These are phyloP conservation scores for Penicillium canariense DNA, from an alignment of 495 filamentous ascomycete species.

Conservation along the genomic window DNA sequence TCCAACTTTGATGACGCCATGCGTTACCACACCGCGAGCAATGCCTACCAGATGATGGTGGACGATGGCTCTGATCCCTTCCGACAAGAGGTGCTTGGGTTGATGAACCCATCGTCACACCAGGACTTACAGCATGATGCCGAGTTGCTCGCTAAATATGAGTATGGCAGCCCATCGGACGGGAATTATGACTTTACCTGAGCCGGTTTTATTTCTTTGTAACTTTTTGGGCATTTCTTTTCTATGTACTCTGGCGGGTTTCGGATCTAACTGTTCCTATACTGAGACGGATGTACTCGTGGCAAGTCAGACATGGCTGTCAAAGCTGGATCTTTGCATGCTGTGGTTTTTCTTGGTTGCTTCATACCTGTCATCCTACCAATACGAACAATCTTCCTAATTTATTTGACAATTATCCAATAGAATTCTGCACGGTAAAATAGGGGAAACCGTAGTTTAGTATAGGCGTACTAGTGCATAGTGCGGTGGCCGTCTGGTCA, in stretches of 20 bases:
- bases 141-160: conserved; percentile 42
- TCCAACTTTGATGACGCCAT: conserved; percentile 42
- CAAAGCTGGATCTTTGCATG: neutral
- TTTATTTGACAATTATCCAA: neutral
- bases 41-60: conserved; percentile 48
- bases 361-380: neutral
- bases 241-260: conserved; percentile 4
- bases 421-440: neutral
- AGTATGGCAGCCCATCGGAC: conserved; percentile 41
- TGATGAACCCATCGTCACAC: conserved; percentile 42
- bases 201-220: conserved; percentile 11
- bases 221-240: conserved; percentile 4
- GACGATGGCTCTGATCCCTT: conserved; percentile 42
- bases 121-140: conserved; percentile 44
- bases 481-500: conserved; percentile 22
- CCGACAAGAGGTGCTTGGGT: conserved; percentile 38
- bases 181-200: conserved; percentile 42
- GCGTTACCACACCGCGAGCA: conserved; percentile 36
- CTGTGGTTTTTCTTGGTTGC: neutral
- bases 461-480: neutral
- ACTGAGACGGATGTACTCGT: conserved; percentile 3
- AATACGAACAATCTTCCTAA: neutral
- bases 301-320: conserved; percentile 3
- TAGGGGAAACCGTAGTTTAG: neutral
- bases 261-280: conserved; percentile 7